Percentiles rank a stretch among this genome's conserved stretches.
These are phyloP conservation scores for Datisca glomerata DNA, from an alignment of 306 rosid genomes.

Conservation along the genomic window DNA sequence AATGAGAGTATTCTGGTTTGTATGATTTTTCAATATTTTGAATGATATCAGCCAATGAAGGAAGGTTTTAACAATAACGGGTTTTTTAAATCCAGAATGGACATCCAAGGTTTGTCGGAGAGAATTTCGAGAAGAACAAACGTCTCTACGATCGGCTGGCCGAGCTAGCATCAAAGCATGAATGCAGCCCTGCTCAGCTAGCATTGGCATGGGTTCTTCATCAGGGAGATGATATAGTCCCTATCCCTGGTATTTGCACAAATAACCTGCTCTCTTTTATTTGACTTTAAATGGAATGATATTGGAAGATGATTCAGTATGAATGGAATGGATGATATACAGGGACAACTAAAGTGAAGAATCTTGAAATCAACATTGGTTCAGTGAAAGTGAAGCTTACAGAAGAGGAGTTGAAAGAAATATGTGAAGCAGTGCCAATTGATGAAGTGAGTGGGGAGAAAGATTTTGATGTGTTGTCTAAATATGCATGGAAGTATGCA, in stretches of 20 bases:
- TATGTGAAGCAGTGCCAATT: slow-evolving; percentile 46
- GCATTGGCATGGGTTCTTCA: slow-evolving; percentile 64
- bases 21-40: no score
- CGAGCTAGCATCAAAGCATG: slow-evolving; percentile 32
- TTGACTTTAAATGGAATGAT: no score
- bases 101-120: slow-evolving; percentile 43
- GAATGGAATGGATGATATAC: no score
- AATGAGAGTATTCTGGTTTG: slow-evolving; percentile 30
- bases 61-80: no score
- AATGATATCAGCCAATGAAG: no score
- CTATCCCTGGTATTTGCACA: slow-evolving; percentile 50
- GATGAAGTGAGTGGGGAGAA: slow-evolving; percentile 37
- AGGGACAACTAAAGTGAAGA: slow-evolving; percentile 53
- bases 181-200: slow-evolving; percentile 45
- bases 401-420: slow-evolving; percentile 37
- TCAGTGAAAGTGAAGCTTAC: slow-evolving; percentile 48
- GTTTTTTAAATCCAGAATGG: slow-evolving; percentile 18
- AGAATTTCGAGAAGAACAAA: slow-evolving; percentile 39
- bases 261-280: no score
- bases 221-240: slow-evolving; percentile 48
- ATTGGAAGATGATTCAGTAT: no score
- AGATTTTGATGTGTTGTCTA: slow-evolving; percentile 18
- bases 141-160: slow-evolving; percentile 29
- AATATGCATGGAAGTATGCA: slow-evolving; percentile 35
- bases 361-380: slow-evolving; percentile 50